Evolutionary conservation across 768 basidiomycete genomes (phyloP).

Genomic region (Pleurotus cornucopiae): DNA sequence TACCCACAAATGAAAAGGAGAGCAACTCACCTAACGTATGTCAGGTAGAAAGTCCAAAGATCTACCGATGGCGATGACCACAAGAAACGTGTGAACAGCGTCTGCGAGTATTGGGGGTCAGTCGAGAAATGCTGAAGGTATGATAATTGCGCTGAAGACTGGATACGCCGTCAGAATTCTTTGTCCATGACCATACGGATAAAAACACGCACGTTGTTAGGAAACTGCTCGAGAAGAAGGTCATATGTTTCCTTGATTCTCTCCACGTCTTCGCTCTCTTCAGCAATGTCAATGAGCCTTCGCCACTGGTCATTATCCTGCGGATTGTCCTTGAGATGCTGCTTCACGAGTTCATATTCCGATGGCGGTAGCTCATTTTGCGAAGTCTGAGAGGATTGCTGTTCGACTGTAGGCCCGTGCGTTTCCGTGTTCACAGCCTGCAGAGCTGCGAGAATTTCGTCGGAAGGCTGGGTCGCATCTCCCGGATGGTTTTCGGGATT

Average conservation of each 20-base stretch:
- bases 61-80: slow-evolving; percentile 84
- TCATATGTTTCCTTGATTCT: slow-evolving; percentile 82
- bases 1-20: slow-evolving; percentile 6
- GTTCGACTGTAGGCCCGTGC: slow-evolving; percentile 15
- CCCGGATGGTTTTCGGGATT: background rate
- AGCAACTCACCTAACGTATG: slow-evolving; percentile 77
- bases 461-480: slow-evolving; percentile 8
- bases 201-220: slow-evolving; percentile 77
- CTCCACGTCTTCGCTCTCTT: slow-evolving; percentile 72
- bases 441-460: slow-evolving; percentile 9
- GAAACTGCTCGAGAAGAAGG: slow-evolving; percentile 77
- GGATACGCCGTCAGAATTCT: background rate
- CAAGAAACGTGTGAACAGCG: slow-evolving; percentile 85
- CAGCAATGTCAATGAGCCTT: slow-evolving; percentile 71
- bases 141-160: slow-evolving; percentile 82
- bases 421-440: slow-evolving; percentile 9
- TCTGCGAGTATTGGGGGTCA: slow-evolving; percentile 68
- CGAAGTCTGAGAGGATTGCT: slow-evolving; percentile 22
- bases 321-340: slow-evolving; percentile 61
- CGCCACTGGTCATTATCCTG: slow-evolving; percentile 79
- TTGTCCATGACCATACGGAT: background rate
- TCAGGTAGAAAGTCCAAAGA: slow-evolving; percentile 90
- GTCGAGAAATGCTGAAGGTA: slow-evolving; percentile 77
- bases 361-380: slow-evolving; percentile 39
- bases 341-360: slow-evolving; percentile 64